Evolutionary conservation across 306 rosid species (phyloP).

Genomic region (Cyamopsis tetragonoloba): DNA sequence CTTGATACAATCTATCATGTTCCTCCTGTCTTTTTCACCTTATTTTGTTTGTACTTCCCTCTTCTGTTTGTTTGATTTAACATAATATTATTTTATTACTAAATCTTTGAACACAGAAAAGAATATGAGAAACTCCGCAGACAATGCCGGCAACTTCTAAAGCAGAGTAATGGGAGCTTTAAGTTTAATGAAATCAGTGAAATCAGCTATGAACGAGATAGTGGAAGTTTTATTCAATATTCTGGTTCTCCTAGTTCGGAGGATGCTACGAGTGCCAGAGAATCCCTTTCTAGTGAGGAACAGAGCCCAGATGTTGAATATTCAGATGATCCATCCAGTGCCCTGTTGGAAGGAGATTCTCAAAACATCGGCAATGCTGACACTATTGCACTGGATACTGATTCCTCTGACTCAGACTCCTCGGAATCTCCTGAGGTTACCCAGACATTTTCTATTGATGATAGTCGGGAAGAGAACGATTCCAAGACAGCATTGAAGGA

Average conservation of each 20-base stretch:
- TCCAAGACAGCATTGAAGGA: conserved; percentile 46
- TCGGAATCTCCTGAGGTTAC: conserved; percentile 76
- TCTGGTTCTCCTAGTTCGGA: conserved; percentile 89
- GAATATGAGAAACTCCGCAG: conserved; percentile 81
- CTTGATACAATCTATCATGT: conserved; percentile 12
- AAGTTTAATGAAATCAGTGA: conserved; percentile 56
- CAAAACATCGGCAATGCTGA: conserved; percentile 57
- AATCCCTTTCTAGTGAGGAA: conserved; percentile 90
- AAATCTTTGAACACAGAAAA: conserved; percentile 60
- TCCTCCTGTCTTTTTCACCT: not conserved
- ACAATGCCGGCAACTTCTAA: conserved; percentile 65
- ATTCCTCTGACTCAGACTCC: conserved; percentile 86
- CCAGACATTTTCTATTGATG: conserved; percentile 60
- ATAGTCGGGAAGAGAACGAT: conserved; percentile 53
- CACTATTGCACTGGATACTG: conserved; percentile 54
- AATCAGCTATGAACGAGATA: conserved; percentile 52
- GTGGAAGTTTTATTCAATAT: conserved; percentile 47
- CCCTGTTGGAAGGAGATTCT: conserved; percentile 64
- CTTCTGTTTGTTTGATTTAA: conserved; percentile 13
- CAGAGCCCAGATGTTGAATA: conserved; percentile 56
- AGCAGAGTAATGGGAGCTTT: conserved; percentile 45
- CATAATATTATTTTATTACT: conserved; percentile 3
- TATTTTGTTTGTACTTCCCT: conserved; percentile 7
- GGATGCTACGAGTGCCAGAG: conserved; percentile 85
- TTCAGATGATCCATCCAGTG: conserved; percentile 61